Conservation (phyloP, 2,329 filamentous ascomycete genomes). For the Exserohilum turcica region DNA sequence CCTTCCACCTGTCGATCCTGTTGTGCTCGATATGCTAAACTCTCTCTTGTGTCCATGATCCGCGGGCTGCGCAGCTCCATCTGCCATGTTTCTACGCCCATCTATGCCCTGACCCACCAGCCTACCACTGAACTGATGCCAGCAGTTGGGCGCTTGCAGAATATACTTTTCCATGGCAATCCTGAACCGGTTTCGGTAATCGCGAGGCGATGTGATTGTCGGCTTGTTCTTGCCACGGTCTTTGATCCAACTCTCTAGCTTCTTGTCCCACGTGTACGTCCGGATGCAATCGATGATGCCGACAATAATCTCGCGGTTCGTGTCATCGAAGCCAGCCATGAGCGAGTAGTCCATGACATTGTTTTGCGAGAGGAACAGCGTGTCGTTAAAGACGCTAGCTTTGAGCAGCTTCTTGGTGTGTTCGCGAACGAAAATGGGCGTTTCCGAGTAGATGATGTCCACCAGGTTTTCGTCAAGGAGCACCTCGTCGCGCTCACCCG, state of each 20-base stretch:
- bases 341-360: slow-evolving; percentile 99
- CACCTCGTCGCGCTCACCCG: slow-evolving; percentile 94
- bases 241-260: slow-evolving; percentile 99
- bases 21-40: slow-evolving; percentile 16
- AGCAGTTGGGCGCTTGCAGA: slow-evolving; percentile 74
- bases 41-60: slow-evolving; percentile 21
- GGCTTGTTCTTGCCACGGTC: slow-evolving; percentile 87
- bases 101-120: slow-evolving; percentile 27
- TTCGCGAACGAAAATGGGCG: slow-evolving; percentile 90
- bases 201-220: slow-evolving; percentile 94
- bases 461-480: slow-evolving; percentile 98
- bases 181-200: slow-evolving; percentile 94
- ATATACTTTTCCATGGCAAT: slow-evolving; percentile 95
- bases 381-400: slow-evolving; percentile 96
- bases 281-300: slow-evolving; percentile 97
- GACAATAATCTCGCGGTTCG: slow-evolving; percentile 86
- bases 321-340: slow-evolving; percentile 97
- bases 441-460: slow-evolving; percentile 93
- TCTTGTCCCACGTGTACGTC: slow-evolving; percentile 99
- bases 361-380: slow-evolving; percentile 88
- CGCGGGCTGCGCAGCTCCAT: slow-evolving; percentile 4
- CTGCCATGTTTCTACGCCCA: slow-evolving; percentile 19
- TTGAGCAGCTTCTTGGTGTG: slow-evolving; percentile 93
- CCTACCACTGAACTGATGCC: slow-evolving; percentile 66
- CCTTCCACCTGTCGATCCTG: slow-evolving; percentile 1